phyloP scores from a whole-genome alignment of 176 grass and related monocot genomes.

The Pharus latifolius region DNA sequence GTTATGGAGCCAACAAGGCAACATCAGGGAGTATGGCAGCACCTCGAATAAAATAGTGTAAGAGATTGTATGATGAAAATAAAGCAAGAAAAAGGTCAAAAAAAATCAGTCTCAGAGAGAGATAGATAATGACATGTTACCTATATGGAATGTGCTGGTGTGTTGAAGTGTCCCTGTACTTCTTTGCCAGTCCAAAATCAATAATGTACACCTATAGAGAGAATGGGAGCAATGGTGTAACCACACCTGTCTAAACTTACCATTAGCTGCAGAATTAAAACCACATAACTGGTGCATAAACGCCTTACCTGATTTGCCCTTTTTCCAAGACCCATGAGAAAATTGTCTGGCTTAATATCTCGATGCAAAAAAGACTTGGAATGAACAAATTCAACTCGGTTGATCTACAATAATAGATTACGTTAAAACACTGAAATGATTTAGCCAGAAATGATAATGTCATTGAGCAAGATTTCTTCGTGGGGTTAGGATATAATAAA shows the following conservation, averaged over 20 bases:
- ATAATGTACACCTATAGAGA: constrained; percentile 66
- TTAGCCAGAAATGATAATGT: too few species aligned
- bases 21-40: not conserved
- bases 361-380: constrained; percentile 79
- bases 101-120: not conserved
- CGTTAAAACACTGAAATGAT: constrained; percentile 1
- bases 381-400: constrained; percentile 72
- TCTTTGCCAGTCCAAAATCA: constrained; percentile 94
- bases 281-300: too few species aligned
- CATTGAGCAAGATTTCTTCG: too few species aligned
- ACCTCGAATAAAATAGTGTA: not conserved
- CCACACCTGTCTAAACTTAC: not conserved
- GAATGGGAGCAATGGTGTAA: constrained; percentile 4
- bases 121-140: constrained; percentile 18
- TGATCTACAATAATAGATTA: constrained; percentile 38
- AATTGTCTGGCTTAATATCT: constrained; percentile 97
- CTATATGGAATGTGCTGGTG: constrained; percentile 91
- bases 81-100: not conserved
- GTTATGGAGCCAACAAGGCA: not conserved
- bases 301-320: constrained; percentile 55
- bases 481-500: not conserved
- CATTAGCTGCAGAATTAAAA: not conserved
- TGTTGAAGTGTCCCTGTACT: constrained; percentile 62
- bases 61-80: not conserved
- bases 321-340: constrained; percentile 82